Base-by-base conservation (phyloP, 2,329 filamentous ascomycete genomes). In the Albifimbria verrucaria region DNA sequence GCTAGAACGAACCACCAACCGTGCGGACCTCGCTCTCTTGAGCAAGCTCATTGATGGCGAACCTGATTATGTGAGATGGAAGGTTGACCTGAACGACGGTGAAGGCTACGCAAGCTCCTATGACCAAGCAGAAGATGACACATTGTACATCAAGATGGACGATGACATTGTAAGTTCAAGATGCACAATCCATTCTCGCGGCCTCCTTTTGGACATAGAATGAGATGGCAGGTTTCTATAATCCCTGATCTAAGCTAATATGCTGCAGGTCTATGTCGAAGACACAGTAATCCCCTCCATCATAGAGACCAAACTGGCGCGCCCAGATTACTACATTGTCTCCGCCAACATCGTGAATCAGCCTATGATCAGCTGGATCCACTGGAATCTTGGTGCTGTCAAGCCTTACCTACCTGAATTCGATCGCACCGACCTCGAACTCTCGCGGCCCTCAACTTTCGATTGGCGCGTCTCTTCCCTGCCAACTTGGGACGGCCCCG, bases 341-440 rank as follows among this genome's bases (percentile, higher is more conserved):
- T 80, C 78, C 2, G 79, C 79, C 48, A 83, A 84, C 56, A 71
- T 85, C 21, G 68, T 83, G 57, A 84, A 84, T 55, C 77, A 80
- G 48, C 80, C 79, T 15, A 71, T 79, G 11, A 75, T 82, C 26
- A 73, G 74, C 48, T 76, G 77, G 68, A 69, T 83, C 18, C 81
- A 85, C 58, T 77, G 75, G 60, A 80, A 80, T 52, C 69, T 78
- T 9, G 78, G 77, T 5, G 75, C 76, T 18, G 72, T 81, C 20
- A 70, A 77, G 48, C 76, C 80, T 3, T 83, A 82, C 61, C 71
- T 81, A 20, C 79, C 80, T 3, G 80, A 82, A 48, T 56, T 67
- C 15, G 61, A 60, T 32, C 56, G 59, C 15, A 56, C 47, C 23
- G 53, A 60, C 32, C 32, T 39, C 12, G 32, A 39, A 17, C 22